Conservation (phyloP, 352 stramenopile species). For the Phytophthora quininea region DNA sequence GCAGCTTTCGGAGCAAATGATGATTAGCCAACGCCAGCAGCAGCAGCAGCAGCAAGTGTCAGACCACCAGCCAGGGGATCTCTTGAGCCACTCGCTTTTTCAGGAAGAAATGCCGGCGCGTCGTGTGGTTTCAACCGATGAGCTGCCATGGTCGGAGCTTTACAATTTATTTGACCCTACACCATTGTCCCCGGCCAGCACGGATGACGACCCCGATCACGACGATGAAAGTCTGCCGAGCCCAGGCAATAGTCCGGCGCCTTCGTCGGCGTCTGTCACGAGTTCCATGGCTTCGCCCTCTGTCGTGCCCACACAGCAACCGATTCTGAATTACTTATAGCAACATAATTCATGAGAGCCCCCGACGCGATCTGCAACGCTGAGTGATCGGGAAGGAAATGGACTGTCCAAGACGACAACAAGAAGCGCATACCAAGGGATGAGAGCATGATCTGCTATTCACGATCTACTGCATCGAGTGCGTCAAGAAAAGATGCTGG, state of each 20-base stretch:
- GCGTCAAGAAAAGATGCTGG: constrained; percentile 4
- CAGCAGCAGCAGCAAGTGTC: constrained; percentile 29
- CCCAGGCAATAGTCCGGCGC: constrained; percentile 28
- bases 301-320: constrained; percentile 26
- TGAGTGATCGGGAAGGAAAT: neutral
- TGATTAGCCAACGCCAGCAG: constrained; percentile 43
- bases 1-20: constrained; percentile 43
- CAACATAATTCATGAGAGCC: constrained; percentile 28
- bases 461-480: neutral
- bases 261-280: constrained; percentile 21
- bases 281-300: constrained; percentile 24
- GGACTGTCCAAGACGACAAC: neutral
- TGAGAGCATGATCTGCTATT: neutral
- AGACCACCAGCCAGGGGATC: constrained; percentile 27
- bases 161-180: constrained; percentile 80
- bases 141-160: constrained; percentile 82
- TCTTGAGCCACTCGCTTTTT: constrained; percentile 75
- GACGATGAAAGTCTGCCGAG: constrained; percentile 61
- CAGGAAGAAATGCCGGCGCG: constrained; percentile 58
- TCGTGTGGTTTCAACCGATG: constrained; percentile 71
- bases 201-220: constrained; percentile 61
- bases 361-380: no score
- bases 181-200: constrained; percentile 43
- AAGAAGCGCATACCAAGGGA: neutral
- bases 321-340: constrained; percentile 76